Conservation (phyloP, 345 rosid genomes). For the Dovyalis caffra region DNA sequence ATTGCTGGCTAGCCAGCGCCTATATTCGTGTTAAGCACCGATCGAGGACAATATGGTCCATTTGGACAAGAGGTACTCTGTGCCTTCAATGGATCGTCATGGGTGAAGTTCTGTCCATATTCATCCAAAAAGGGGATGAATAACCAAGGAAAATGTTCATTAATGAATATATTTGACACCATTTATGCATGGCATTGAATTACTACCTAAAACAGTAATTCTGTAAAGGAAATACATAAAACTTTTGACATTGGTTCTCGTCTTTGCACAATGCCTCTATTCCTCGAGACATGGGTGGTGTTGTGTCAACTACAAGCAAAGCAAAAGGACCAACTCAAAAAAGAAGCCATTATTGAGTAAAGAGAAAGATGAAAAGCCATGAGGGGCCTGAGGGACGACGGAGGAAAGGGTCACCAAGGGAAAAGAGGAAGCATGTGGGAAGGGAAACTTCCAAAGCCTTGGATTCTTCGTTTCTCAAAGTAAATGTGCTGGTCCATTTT, state of each 20-base stretch:
- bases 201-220: background rate
- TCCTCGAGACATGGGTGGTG: background rate
- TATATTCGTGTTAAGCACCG: background rate
- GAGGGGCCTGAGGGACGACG: background rate
- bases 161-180: background rate
- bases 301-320: constrained; percentile 13
- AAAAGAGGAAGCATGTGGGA: background rate
- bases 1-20: background rate
- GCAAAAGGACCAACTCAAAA: background rate
- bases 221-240: background rate
- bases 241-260: too few species aligned
- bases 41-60: background rate
- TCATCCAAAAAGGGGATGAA: background rate
- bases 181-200: too few species aligned
- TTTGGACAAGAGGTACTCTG: background rate
- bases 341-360: background rate
- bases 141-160: background rate
- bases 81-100: too few species aligned
- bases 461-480: constrained; percentile 15
- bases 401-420: background rate
- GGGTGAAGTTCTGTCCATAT: too few species aligned
- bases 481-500: background rate
- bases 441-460: constrained; percentile 10
- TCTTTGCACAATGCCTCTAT: too few species aligned
- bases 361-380: background rate